Base-by-base conservation (phyloP, 305 asterid genomes). In the Fraxinus xanthoxyloides region DNA sequence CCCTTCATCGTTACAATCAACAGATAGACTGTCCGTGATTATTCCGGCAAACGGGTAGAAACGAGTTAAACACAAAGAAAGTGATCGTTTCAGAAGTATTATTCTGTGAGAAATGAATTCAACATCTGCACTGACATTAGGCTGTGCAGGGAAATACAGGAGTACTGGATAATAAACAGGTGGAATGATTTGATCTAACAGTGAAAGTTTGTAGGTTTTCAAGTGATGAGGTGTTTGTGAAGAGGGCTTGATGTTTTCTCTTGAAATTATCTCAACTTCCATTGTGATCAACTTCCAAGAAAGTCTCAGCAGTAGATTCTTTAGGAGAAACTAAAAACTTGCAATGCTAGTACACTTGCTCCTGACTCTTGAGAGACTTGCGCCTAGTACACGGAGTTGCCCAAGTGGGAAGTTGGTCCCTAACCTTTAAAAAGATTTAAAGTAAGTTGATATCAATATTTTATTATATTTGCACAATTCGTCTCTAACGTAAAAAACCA, bases 241-340 rank as follows among this genome's bases (percentile, higher is more conserved):
- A 19, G 90, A 92, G 21, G 95, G 95, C 56, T 90, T 90, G 77
- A 90, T 86, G 87, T 35, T 24, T 63, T 90, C 92, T 79, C 28
- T 81, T 12, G 83, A 83, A 43, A 79, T n/a, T 17, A 75, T 79
- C 65, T 75, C 86, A 10, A 76, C 26, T 59, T 59, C 70, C 70
- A 59, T 59, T 19, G 26, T 59, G 30, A 59, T 59, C 70, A 59
- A 6, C 28, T 59, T 59, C 28, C 70, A 59, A 9, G 70, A 23
- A 59, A 19, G 9, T 15, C 21, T 48, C 59, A 48, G 21, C 21
- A 48, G 7, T 15, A 48, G 59, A 48, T 15, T 17, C 59, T 48
- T 48, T 15, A 48, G 7, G 21, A 48, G 59, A 48, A 48, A 48
- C 2, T 15, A 15, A 15, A 15, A 15, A 48, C 19, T 48, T 48